Evolutionary conservation across 2,329 filamentous ascomycete species (phyloP).

Genomic region (Cercospora janseana): DNA sequence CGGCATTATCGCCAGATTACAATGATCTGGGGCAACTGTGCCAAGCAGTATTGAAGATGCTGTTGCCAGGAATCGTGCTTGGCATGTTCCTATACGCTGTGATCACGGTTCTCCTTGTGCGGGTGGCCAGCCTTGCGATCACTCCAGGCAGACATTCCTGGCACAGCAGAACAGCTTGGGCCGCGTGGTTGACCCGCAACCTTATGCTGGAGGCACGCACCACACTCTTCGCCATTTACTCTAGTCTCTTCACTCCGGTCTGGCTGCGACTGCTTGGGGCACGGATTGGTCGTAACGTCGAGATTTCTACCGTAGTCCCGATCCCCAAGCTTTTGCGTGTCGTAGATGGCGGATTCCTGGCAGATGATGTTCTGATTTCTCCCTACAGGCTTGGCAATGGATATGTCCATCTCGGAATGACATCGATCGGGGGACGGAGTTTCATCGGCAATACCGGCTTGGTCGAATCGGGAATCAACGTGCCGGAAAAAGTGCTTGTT

Average conservation of each 20-base stretch:
- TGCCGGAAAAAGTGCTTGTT: constrained; percentile 9
- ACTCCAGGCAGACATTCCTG: constrained; percentile 11
- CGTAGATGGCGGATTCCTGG: constrained; percentile 8
- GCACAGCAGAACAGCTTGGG: constrained; percentile 15
- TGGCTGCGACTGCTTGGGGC: constrained; percentile 12
- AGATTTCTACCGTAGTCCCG: constrained; percentile 12
- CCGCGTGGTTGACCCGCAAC: constrained; percentile 11
- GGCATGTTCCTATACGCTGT: constrained; percentile 3
- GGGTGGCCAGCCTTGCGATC: constrained; percentile 12
- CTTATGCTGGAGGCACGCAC: constrained; percentile 14
- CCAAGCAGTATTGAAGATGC: constrained; percentile 11
- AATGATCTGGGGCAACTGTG: background rate
- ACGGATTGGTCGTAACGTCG: constrained; percentile 9
- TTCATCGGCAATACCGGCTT: constrained; percentile 13
- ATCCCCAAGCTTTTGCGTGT: constrained; percentile 7
- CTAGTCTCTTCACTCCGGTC: constrained; percentile 7
- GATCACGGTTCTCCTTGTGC: constrained; percentile 5
- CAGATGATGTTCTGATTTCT: constrained; percentile 10
- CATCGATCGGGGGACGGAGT: constrained; percentile 5
- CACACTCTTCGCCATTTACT: constrained; percentile 11
- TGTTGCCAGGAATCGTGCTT: constrained; percentile 9
- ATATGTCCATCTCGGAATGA: constrained; percentile 1
- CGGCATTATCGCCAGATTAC: constrained; percentile 5
- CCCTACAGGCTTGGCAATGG: constrained; percentile 5
- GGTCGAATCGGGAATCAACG: constrained; percentile 1